phyloP scores from a whole-genome alignment of 768 basidiomycete genomes.

The Leccinum imitatum region DNA sequence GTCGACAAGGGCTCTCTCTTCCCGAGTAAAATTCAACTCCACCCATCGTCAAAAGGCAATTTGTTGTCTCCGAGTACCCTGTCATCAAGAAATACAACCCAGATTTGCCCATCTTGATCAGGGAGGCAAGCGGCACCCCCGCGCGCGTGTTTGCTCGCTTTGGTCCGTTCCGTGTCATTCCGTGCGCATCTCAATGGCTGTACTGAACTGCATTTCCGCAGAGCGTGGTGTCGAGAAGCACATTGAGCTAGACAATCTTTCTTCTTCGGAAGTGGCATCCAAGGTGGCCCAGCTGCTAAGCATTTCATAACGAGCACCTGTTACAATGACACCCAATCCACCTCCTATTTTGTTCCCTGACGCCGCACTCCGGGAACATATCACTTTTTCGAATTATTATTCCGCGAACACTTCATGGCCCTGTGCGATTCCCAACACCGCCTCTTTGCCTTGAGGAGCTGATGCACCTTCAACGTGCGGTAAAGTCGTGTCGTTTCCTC shows the following conservation, averaged over 20 bases:
- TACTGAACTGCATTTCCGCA: constrained; percentile 32
- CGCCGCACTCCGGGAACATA: not conserved
- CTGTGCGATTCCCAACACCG: constrained; percentile 12
- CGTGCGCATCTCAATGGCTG: constrained; percentile 12
- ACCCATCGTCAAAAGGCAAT: constrained; percentile 55
- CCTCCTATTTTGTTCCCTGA: not conserved
- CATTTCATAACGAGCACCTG: constrained; percentile 20
- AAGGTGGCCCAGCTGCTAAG: constrained; percentile 65
- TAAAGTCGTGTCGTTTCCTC: constrained; percentile 18
- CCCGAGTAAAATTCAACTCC: not conserved
- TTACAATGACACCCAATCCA: constrained; percentile 10
- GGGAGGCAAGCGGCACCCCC: constrained; percentile 77
- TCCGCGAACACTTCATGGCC: not conserved
- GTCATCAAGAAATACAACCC: constrained; percentile 80
- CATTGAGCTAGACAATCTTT: constrained; percentile 76
- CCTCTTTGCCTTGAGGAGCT: constrained; percentile 23
- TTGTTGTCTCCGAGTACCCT: constrained; percentile 73
- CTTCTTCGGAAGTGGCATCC: constrained; percentile 66
- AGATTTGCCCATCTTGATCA: constrained; percentile 79
- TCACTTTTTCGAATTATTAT: not conserved
- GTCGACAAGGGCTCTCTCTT: constrained; percentile 19
- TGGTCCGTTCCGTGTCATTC: constrained; percentile 50
- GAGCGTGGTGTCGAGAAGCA: constrained; percentile 81
- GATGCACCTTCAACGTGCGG: constrained; percentile 14
- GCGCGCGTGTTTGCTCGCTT: constrained; percentile 84